Evolutionary conservation across 192 early-diverging fungal genomes (phyloP).

Genomic region (Entomortierella chlamydospora): DNA sequence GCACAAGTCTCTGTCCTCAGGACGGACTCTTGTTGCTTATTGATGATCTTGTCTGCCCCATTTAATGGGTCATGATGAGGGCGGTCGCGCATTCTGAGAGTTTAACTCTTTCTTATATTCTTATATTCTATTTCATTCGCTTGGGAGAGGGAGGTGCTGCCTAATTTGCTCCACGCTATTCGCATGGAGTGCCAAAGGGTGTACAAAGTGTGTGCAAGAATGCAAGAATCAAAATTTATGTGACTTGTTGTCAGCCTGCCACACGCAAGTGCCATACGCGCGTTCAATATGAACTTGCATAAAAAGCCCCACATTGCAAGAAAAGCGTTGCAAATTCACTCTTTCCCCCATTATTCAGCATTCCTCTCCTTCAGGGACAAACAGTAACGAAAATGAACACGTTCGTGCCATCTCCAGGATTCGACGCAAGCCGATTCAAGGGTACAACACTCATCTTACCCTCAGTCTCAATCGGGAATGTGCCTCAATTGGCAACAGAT

Average conservation of each 20-base stretch:
- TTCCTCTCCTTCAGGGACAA: too few species aligned
- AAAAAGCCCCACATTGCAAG: too few species aligned
- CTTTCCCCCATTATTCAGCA: too few species aligned
- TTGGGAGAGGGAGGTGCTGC: too few species aligned
- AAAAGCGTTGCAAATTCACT: too few species aligned
- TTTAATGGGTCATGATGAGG: slow-evolving; percentile 10
- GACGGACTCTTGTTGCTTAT: slow-evolving; percentile 26
- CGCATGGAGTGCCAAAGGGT: too few species aligned
- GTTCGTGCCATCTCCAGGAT: slow-evolving; percentile 54
- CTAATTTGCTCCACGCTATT: too few species aligned
- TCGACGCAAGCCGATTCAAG: slow-evolving; percentile 51
- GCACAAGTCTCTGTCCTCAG: slow-evolving; percentile 19
- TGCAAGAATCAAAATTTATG: too few species aligned
- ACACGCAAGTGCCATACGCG: too few species aligned
- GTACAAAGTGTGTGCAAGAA: too few species aligned
- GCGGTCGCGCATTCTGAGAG: slow-evolving; percentile 19
- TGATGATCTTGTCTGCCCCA: slow-evolving; percentile 48
- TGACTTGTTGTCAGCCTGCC: too few species aligned
- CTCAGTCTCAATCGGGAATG: slow-evolving; percentile 81
- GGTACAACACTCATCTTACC: slow-evolving; percentile 63
- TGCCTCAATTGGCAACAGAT: slow-evolving; percentile 80
- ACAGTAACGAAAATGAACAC: slow-evolving; percentile 42
- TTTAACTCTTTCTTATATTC: neutral
- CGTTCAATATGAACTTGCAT: too few species aligned
- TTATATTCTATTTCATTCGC: neutral